Conservation (phyloP, 1,139 yeast species). For the Hansenula sp. region DNA sequence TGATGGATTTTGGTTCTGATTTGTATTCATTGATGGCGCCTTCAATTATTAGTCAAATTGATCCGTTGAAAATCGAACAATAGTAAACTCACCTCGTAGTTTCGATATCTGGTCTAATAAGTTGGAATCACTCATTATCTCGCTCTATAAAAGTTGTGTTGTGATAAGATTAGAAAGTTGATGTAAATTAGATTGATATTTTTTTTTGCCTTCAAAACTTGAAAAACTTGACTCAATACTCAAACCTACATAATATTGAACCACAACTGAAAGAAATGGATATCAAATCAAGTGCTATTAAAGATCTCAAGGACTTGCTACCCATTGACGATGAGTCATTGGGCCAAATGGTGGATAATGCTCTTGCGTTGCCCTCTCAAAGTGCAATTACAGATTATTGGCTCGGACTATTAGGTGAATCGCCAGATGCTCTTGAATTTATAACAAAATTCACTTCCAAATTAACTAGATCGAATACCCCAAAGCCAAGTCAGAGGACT, state of each 20-base stretch:
- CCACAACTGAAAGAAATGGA: conserved; percentile 2
- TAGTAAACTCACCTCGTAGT: conserved; percentile 7
- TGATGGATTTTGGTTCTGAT: conserved; percentile 4
- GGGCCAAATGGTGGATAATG: conserved; percentile 43
- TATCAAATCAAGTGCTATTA: conserved; percentile 4
- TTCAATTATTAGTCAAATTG: background rate
- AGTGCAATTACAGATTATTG: conserved; percentile 45
- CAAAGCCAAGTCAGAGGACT: conserved; percentile 1
- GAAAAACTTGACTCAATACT: no score
- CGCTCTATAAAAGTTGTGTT: background rate
- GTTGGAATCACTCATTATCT: background rate
- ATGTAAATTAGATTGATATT: no score
- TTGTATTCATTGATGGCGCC: background rate
- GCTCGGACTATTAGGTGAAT: conserved; percentile 48
- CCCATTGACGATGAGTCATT: conserved; percentile 43
- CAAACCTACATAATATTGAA: background rate
- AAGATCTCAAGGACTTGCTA: conserved; percentile 29
- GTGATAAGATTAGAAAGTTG: no score
- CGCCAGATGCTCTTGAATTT: conserved; percentile 28
- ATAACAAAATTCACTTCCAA: conserved; percentile 20
- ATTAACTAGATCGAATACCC: background rate
- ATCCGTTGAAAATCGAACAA: background rate
- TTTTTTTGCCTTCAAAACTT: background rate
- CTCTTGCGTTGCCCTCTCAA: conserved; percentile 37
- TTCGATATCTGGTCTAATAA: conserved; percentile 6